Evolutionary conservation across 2,329 filamentous ascomycete genomes (phyloP), one percentile per base, ranked within the genome.

Genomic region (Calonectria hongkongensis): DNA sequence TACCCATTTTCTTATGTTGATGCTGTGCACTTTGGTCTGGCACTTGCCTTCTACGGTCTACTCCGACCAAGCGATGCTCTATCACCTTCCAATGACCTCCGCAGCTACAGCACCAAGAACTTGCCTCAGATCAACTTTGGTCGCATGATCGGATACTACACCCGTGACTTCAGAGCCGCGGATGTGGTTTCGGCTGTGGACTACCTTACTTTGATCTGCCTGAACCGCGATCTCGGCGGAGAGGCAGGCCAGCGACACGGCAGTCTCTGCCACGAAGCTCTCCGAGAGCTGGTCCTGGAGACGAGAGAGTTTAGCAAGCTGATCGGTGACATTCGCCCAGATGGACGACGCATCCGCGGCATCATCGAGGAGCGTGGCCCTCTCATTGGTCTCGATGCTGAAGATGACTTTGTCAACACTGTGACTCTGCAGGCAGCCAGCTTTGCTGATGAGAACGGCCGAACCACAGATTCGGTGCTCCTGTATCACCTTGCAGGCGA

Each of bases 241-340:
- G 90, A 94, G 70, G 88, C 93, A 7, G 95, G 95, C 70, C 92
- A 91, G 73, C 92, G 93, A 51, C 96, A 98, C 82, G 91, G 92
- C 66, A 91, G 90, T 60, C 90, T 98, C 45, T 98, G 96, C 84
- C 95, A 98, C 83, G 95, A 98, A 84, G 96, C 95, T 8, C 88
- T 99, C 70, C 94, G 96, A 43, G 97, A 98, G 84, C 92, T 98
- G 69, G 95, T 98, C 30, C 89, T 99, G n/a, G 97, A 99, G 85
- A 98, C 96, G 25, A 92, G 96, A 76, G 97, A 99, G 82, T 99
- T 98, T 84, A 96, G 96, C 80, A 94, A 95, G 80, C 88, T 99
- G 16, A 92, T 99, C 62, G 97, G 97, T 66, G 97, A 99, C 82
- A 95, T 99, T 79, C 91, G 92, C 72, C 91, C 92, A 2, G 95